Evolutionary conservation across 2,329 filamentous ascomycete genomes (phyloP).

Genomic region (Emmonsiellopsis sp.): DNA sequence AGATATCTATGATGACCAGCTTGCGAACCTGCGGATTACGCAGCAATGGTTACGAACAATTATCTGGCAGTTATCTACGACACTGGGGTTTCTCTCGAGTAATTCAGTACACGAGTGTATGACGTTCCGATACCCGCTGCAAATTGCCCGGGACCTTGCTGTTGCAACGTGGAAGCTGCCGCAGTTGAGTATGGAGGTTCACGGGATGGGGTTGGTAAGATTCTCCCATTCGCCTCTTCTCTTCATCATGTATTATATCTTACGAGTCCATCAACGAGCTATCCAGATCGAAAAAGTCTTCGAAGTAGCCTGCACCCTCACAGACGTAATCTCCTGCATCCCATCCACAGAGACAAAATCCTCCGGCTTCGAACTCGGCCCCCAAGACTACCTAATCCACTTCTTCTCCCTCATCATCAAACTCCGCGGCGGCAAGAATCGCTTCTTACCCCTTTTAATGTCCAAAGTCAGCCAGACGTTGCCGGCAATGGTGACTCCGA

Average conservation of each 20-base stretch:
- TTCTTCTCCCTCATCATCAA: constrained; percentile 58
- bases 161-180: constrained; percentile 63
- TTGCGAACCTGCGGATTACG: constrained; percentile 56
- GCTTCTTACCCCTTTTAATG: constrained; percentile 67
- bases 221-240: neutral
- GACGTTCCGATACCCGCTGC: constrained; percentile 54
- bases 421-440: constrained; percentile 64
- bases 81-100: constrained; percentile 57
- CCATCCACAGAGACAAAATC: constrained; percentile 51
- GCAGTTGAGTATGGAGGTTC: constrained; percentile 61
- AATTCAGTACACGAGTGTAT: constrained; percentile 48
- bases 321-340: constrained; percentile 59
- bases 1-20: constrained; percentile 52
- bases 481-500: constrained; percentile 30
- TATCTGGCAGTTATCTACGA: constrained; percentile 63
- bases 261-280: neutral
- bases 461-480: constrained; percentile 66
- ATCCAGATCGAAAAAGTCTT: constrained; percentile 66
- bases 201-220: constrained; percentile 63
- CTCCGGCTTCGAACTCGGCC: constrained; percentile 55
- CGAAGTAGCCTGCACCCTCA: constrained; percentile 63
- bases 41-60: constrained; percentile 62
- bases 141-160: constrained; percentile 52
- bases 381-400: constrained; percentile 63
- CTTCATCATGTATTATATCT: neutral